Conservation (phyloP, 352 stramenopile species). For the Aphanomyces astaci region DNA sequence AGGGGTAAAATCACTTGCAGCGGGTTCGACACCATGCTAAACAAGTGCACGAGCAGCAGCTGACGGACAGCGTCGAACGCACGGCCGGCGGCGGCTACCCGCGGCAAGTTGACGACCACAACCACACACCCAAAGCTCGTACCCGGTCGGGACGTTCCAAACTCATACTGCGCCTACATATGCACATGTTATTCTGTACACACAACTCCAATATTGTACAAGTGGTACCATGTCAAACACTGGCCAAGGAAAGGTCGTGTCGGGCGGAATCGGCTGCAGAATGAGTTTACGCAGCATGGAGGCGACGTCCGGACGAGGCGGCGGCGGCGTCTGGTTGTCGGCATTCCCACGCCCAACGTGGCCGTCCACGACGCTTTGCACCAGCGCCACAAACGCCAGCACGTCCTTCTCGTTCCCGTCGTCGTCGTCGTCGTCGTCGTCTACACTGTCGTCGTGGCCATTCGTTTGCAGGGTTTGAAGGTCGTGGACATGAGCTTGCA, state of each 20-base stretch:
- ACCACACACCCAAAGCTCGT: constrained; percentile 81
- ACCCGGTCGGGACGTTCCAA: constrained; percentile 59
- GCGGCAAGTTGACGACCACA: constrained; percentile 72
- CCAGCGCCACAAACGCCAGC: not conserved
- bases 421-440: not conserved
- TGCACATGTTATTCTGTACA: not conserved
- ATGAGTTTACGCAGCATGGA: not conserved
- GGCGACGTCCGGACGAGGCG: no score
- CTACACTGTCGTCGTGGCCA: not conserved
- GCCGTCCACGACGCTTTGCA: not conserved
- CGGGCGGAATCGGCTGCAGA: not conserved
- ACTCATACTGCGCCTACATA: constrained; percentile 64
- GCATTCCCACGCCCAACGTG: not conserved
- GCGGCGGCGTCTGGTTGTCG: no score
- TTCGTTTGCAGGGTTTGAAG: no score
- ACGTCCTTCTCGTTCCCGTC: not conserved
- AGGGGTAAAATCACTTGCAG: constrained; percentile 77
- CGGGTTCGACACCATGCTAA: constrained; percentile 68
- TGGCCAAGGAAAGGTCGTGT: constrained; percentile 39
- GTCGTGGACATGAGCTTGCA: not conserved
- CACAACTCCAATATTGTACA: not conserved
- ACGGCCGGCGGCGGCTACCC: constrained; percentile 44
- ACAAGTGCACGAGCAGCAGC: constrained; percentile 61
- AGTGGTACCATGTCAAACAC: constrained; percentile 67
- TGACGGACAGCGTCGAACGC: constrained; percentile 66